Evolutionary conservation across 2,329 filamentous ascomycete genomes (phyloP), one percentile per base, ranked within the genome.

Genomic region (Penicillium frequentans): DNA sequence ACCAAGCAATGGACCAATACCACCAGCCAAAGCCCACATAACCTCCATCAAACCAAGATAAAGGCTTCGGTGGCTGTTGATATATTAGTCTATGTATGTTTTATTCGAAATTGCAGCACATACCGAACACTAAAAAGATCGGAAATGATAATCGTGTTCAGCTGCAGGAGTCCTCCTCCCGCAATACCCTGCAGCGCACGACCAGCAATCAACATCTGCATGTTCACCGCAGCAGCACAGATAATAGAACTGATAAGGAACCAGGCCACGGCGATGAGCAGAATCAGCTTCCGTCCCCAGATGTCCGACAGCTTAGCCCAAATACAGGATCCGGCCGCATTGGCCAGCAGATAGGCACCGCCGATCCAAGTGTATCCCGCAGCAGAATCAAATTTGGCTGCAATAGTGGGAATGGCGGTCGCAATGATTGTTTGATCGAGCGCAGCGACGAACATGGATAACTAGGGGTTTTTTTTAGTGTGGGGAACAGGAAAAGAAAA

Each of bases 341-440:
- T 86, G 16, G 86, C 87, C 11, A 93, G 82, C 3, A 91, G 78
- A 70, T 89, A 93, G 0, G 89, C 85, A 27, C 83, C 86, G 1
- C 89, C 90, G 58, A 93, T 89, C 90, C 90, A 93, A 14, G 86
- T 86, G 73, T 91, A 93, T 24, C 89, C 89, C 16, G 83, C 78
- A 3, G 84, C 84, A 6, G 88, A 89, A 45, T 85, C 68, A 59
- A 93, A 84, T 58, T 89, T 80, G 33, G 80, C 76, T 16, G 79
- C 77, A 52, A 87, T 87, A 1, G 84, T 86, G 0, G 85, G 85
- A 0, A 87, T 73, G 2, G 85, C 84, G 3, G 85, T 87, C 0
- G 85, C 83, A 52, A 87, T 78, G 61, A 87, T 87, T 0, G 84
- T 86, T 56, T 72, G 69, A 50, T 77, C 74, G 4, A 77, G 64